These are phyloP conservation scores for Hygrocybe punicea DNA, from an alignment of 768 basidiomycete species.

Conservation along the genomic window DNA sequence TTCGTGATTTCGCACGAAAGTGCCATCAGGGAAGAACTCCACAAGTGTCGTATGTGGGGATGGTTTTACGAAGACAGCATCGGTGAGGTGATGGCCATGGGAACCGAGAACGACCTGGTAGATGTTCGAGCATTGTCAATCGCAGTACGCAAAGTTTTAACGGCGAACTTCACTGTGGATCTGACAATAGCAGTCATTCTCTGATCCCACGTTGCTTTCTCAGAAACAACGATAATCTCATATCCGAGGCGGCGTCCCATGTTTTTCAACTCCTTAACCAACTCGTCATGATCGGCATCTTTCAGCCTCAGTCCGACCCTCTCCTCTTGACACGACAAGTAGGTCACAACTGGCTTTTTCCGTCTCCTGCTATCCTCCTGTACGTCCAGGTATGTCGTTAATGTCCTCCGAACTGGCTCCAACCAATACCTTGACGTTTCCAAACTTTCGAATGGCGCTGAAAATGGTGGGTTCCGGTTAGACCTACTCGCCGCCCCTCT, in stretches of 20 bases:
- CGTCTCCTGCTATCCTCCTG: constrained; percentile 28
- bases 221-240: constrained; percentile 53
- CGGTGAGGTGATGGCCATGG: constrained; percentile 59
- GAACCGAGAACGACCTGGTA: constrained; percentile 59
- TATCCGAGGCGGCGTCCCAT: constrained; percentile 52
- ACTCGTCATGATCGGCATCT: constrained; percentile 52
- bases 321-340: constrained; percentile 61
- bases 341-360: constrained; percentile 60
- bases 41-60: constrained; percentile 60
- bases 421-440: constrained; percentile 63
- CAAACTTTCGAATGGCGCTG: constrained; percentile 40
- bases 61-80: constrained; percentile 66
- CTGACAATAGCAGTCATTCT: constrained; percentile 62
- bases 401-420: constrained; percentile 49
- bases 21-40: constrained; percentile 72
- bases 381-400: constrained; percentile 45
- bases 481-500: constrained; percentile 51
- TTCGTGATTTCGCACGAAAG: constrained; percentile 62
- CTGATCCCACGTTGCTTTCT: constrained; percentile 54
- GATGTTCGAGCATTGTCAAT: not conserved
- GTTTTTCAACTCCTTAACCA: constrained; percentile 55
- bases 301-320: constrained; percentile 48
- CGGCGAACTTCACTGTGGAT: constrained; percentile 54
- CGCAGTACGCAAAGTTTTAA: constrained; percentile 9
- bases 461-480: constrained; percentile 40